Conservation (phyloP, 176 grass and related monocot genomes). For the Phragmites australis region DNA sequence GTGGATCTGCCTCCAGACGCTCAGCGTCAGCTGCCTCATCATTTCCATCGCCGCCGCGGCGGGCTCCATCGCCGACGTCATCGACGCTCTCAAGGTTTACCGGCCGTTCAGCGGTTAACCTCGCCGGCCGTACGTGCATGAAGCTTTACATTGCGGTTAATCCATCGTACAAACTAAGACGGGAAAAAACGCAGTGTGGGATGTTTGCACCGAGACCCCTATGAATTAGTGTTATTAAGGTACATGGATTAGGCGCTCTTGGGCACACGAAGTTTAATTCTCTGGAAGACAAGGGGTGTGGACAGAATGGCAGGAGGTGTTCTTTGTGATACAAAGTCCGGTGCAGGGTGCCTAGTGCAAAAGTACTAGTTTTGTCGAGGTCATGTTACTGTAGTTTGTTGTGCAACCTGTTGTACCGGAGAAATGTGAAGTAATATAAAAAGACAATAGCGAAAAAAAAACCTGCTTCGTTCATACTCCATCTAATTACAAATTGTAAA, state of each 20-base stretch:
- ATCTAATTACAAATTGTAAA: too few relatives aligned
- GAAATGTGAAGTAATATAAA: neutral
- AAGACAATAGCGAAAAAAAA: neutral
- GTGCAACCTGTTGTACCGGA: neutral
- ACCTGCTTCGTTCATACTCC: too few relatives aligned
- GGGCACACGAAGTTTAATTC: too few relatives aligned
- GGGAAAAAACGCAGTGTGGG: neutral
- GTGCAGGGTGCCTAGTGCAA: too few relatives aligned
- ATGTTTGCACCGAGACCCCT: neutral
- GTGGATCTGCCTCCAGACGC: slow-evolving; percentile 50
- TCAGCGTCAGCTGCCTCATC: slow-evolving; percentile 53
- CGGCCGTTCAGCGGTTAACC: slow-evolving; percentile 56
- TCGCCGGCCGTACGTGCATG: neutral
- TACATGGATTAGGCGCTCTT: too few relatives aligned
- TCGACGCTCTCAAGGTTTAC: slow-evolving; percentile 66
- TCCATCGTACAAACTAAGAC: neutral
- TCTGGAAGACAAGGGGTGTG: too few relatives aligned
- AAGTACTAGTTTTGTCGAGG: too few relatives aligned
- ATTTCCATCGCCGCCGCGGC: slow-evolving; percentile 57
- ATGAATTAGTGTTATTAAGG: too few relatives aligned
- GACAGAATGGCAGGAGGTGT: too few relatives aligned
- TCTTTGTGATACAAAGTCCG: neutral
- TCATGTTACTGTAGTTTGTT: too few relatives aligned
- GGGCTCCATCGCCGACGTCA: slow-evolving; percentile 69
- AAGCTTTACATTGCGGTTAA: too few relatives aligned